Conservation (phyloP, 1,284 basidiomycete genomes). For the Termitomyces sp. region DNA sequence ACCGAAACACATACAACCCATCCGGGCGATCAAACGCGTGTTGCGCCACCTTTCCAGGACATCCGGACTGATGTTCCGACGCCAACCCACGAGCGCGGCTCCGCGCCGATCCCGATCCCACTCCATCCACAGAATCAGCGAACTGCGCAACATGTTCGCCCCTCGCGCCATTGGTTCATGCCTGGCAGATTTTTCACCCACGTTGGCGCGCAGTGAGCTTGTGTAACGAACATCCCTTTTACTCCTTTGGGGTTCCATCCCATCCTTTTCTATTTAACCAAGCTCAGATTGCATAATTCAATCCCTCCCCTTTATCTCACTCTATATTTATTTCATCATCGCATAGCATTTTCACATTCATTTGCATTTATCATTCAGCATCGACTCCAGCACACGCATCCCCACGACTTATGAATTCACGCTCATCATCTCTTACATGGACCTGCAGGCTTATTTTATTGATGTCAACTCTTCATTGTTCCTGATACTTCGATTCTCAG, state of each 20-base stretch:
- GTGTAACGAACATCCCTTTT: neutral
- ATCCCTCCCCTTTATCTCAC: slow-evolving; percentile 1
- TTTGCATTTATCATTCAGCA: slow-evolving; percentile 13
- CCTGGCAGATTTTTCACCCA: slow-evolving; percentile 48
- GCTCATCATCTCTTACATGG: neutral
- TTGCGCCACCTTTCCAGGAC: slow-evolving; percentile 28
- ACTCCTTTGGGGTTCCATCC: too few relatives aligned
- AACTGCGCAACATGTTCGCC: slow-evolving; percentile 38
- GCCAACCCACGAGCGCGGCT: slow-evolving; percentile 11
- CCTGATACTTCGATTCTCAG: neutral
- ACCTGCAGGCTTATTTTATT: slow-evolving; percentile 9
- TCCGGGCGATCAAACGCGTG: slow-evolving; percentile 30
- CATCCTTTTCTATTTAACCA: neutral
- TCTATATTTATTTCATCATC: slow-evolving; percentile 10
- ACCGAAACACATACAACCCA: slow-evolving; percentile 28
- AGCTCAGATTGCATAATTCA: neutral
- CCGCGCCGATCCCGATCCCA: slow-evolving; percentile 20
- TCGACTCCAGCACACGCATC: slow-evolving; percentile 1
- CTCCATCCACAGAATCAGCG: slow-evolving; percentile 25
- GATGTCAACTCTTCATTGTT: slow-evolving; percentile 2
- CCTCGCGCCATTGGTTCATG: slow-evolving; percentile 55
- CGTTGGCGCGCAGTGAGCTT: slow-evolving; percentile 20
- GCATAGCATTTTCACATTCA: slow-evolving; percentile 14
- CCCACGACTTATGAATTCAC: slow-evolving; percentile 1
- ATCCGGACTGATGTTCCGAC: slow-evolving; percentile 25